Evolutionary conservation across 768 basidiomycete species (phyloP).

Genomic region (Boletus barrowsii): DNA sequence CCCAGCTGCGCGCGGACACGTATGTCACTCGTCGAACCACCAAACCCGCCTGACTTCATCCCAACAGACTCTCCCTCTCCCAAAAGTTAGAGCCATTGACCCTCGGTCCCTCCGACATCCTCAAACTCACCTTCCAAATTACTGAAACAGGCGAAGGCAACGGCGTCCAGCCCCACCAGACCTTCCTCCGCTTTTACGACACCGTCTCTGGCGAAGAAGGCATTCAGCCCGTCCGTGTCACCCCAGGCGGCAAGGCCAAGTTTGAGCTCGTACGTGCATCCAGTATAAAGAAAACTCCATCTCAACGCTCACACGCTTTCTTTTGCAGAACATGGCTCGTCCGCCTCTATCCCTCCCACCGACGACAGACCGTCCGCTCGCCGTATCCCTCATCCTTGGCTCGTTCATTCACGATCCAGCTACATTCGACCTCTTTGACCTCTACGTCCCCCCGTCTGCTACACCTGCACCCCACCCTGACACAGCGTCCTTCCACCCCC

Average conservation of each 20-base stretch:
- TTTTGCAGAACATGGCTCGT: slow-evolving; percentile 68
- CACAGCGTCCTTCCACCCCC: slow-evolving; percentile 67
- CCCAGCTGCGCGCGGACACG: slow-evolving; percentile 62
- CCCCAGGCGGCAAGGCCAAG: slow-evolving; percentile 76
- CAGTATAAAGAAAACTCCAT: background rate
- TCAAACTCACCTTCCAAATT: slow-evolving; percentile 81
- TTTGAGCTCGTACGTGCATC: slow-evolving; percentile 71
- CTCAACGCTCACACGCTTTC: background rate
- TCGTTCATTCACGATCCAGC: slow-evolving; percentile 63
- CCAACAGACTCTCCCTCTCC: slow-evolving; percentile 49
- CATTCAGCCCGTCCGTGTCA: slow-evolving; percentile 78
- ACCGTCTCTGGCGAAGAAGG: slow-evolving; percentile 74
- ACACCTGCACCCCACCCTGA: slow-evolving; percentile 64
- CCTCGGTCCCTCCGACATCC: slow-evolving; percentile 54
- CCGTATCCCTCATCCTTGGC: slow-evolving; percentile 77
- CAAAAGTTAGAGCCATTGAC: slow-evolving; percentile 50
- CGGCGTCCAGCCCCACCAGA: slow-evolving; percentile 85
- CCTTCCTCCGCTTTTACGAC: slow-evolving; percentile 88
- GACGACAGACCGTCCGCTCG: slow-evolving; percentile 59
- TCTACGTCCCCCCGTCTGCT: slow-evolving; percentile 67
- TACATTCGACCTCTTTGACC: slow-evolving; percentile 67
- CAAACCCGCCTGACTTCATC: slow-evolving; percentile 6
- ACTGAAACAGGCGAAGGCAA: slow-evolving; percentile 58
- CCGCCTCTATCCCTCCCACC: slow-evolving; percentile 73
- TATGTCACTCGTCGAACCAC: slow-evolving; percentile 37